Evolutionary conservation across 2,329 filamentous ascomycete genomes (phyloP).

Genomic region (Calonectria multiphialidica): DNA sequence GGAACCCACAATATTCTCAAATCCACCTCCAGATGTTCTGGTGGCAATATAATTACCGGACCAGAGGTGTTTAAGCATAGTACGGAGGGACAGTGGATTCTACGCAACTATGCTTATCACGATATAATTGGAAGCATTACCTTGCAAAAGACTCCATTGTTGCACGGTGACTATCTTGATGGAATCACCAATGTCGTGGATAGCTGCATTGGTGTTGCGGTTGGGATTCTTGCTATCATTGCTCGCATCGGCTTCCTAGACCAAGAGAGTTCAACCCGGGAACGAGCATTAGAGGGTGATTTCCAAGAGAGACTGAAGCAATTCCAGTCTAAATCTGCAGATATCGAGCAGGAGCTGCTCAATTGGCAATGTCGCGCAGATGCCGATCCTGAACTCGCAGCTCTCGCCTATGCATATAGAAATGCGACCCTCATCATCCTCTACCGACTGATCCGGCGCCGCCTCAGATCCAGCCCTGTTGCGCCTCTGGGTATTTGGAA

Average conservation of each 20-base stretch:
- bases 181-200: neutral
- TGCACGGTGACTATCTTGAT: neutral
- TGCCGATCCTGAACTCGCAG: no score
- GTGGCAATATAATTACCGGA: neutral
- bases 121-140: slow-evolving; percentile 20
- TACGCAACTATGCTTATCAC: slow-evolving; percentile 17
- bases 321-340: no score
- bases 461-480: no score
- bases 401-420: no score
- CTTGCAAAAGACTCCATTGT: neutral
- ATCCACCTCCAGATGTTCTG: neutral
- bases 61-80: slow-evolving; percentile 8
- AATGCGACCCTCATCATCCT: no score
- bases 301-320: no score
- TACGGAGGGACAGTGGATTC: slow-evolving; percentile 4
- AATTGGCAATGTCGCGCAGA: no score
- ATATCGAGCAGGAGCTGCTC: no score
- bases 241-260: slow-evolving; percentile 1
- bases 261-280: no score
- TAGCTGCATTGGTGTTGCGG: neutral
- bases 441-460: no score
- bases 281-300: no score
- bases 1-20: neutral
- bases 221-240: neutral
- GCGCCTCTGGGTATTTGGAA: no score